phyloP scores from a whole-genome alignment of 257 asterid species.

The Petunia secreta region DNA sequence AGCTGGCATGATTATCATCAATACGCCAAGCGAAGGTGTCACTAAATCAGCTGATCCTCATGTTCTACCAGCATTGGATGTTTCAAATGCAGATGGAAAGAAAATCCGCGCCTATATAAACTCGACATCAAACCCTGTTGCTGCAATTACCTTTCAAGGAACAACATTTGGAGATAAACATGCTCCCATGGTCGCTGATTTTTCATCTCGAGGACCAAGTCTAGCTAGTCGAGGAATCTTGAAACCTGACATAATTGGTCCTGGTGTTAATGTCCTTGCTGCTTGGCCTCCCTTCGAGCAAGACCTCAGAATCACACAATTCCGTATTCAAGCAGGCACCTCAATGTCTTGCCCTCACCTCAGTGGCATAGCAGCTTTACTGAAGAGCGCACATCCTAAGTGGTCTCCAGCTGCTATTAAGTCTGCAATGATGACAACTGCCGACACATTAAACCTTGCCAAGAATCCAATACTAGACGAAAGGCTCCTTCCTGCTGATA shows the following conservation, averaged over 20 bases:
- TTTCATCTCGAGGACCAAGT: constrained; percentile 63
- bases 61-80: constrained; percentile 41
- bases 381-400: constrained; percentile 48
- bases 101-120: constrained; percentile 38
- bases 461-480: constrained; percentile 41
- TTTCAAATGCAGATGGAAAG: constrained; percentile 32
- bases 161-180: constrained; percentile 44
- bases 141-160: constrained; percentile 44
- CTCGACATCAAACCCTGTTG: constrained; percentile 35
- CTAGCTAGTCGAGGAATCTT: constrained; percentile 46
- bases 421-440: constrained; percentile 61
- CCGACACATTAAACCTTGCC: constrained; percentile 40
- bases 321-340: constrained; percentile 54
- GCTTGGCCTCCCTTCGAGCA: constrained; percentile 51
- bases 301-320: constrained; percentile 33
- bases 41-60: constrained; percentile 36
- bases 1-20: constrained; percentile 50
- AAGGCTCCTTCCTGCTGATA: constrained; percentile 35
- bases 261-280: constrained; percentile 57
- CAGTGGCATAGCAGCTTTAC: constrained; percentile 50
- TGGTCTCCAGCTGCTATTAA: constrained; percentile 60
- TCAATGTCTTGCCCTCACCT: constrained; percentile 66
- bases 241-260: constrained; percentile 68
- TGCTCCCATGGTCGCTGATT: constrained; percentile 52
- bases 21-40: constrained; percentile 6